Evolutionary conservation across 2,329 filamentous ascomycete genomes (phyloP).

Genomic region (Aspergillus sp.): DNA sequence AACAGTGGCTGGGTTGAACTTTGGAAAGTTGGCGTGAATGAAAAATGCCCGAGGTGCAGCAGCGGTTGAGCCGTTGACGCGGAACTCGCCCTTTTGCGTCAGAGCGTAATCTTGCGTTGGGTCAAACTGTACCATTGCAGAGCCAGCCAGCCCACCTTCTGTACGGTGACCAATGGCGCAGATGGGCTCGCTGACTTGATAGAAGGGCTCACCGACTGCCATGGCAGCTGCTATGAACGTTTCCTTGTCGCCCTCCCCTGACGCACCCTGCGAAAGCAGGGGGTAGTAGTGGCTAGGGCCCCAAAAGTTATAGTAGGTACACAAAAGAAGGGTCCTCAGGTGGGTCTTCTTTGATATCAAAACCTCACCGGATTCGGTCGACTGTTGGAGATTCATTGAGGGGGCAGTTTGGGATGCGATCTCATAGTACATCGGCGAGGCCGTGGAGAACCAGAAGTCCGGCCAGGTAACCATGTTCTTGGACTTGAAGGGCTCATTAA

Average conservation of each 20-base stretch:
- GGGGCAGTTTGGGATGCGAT: conserved; percentile 29
- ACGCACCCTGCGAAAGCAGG: conserved; percentile 42
- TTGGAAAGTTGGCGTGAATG: conserved; percentile 37
- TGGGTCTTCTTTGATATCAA: conserved; percentile 42
- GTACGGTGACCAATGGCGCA: conserved; percentile 27
- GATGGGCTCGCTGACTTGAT: conserved; percentile 36
- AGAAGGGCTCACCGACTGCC: conserved; percentile 35
- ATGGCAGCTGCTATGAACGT: conserved; percentile 45
- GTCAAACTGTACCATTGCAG: conserved; percentile 36
- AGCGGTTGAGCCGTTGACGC: conserved; percentile 22
- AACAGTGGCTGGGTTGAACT: conserved; percentile 35
- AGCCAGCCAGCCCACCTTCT: conserved; percentile 26
- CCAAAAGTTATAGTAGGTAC: conserved; percentile 48
- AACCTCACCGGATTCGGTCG: conserved; percentile 43
- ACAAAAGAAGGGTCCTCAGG: conserved; percentile 38
- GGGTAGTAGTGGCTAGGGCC: conserved; percentile 43
- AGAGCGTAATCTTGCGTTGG: conserved; percentile 28
- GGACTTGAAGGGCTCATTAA: conserved; percentile 35
- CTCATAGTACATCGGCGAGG: conserved; percentile 34
- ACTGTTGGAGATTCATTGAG: conserved; percentile 18
- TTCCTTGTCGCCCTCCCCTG: conserved; percentile 49
- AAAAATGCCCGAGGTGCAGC: conserved; percentile 31
- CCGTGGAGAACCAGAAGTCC: conserved; percentile 42
- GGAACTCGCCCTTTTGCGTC: conserved; percentile 17
- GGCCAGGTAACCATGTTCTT: conserved; percentile 44